A percentile compares a stretch with the other conserved stretches of the same genome.
These are phyloP conservation scores for Cryptococcus jaspeensis DNA, from an alignment of 1,284 basidiomycete genomes.

Conservation along the genomic window DNA sequence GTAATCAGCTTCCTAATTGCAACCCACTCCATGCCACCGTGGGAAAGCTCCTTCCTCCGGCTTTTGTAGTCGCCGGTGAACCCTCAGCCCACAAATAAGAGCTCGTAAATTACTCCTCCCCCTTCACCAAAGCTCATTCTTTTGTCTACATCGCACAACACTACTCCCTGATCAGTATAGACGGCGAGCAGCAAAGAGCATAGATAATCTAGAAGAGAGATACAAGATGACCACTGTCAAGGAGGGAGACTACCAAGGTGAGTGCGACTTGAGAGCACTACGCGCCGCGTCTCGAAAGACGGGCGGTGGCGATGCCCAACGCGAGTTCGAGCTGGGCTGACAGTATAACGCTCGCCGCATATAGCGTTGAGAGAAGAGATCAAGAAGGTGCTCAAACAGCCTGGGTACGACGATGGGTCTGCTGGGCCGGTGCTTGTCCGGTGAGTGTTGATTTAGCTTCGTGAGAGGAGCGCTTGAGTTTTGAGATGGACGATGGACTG, in stretches of 20 bases:
- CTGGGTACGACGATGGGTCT: slow-evolving; percentile 51
- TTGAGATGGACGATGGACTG: background rate
- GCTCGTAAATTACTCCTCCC: background rate
- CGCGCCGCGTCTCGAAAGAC: background rate
- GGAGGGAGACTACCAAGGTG: slow-evolving; percentile 43
- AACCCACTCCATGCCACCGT: background rate
- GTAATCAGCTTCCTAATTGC: no score
- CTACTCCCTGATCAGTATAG: background rate
- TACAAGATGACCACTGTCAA: slow-evolving; percentile 32
- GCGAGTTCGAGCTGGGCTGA: background rate
- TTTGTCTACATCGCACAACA: background rate
- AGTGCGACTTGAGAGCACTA: slow-evolving; percentile 1
- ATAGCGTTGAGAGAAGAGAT: slow-evolving; percentile 46
- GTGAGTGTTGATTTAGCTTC: slow-evolving; percentile 17
- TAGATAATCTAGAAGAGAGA: background rate
- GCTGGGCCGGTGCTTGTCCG: slow-evolving; percentile 49
- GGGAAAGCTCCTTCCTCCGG: background rate
- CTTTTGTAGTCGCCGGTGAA: background rate
- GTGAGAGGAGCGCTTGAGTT: no score
- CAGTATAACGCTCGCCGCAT: background rate
- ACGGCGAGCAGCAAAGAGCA: no score
- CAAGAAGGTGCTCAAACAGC: slow-evolving; percentile 47
- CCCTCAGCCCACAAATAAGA: background rate
- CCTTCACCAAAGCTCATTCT: background rate
- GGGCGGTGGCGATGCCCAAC: background rate